Evolutionary conservation across 495 filamentous ascomycete species (phyloP), one percentile per base, ranked within the genome.

Genomic region (Penicillium herquei): DNA sequence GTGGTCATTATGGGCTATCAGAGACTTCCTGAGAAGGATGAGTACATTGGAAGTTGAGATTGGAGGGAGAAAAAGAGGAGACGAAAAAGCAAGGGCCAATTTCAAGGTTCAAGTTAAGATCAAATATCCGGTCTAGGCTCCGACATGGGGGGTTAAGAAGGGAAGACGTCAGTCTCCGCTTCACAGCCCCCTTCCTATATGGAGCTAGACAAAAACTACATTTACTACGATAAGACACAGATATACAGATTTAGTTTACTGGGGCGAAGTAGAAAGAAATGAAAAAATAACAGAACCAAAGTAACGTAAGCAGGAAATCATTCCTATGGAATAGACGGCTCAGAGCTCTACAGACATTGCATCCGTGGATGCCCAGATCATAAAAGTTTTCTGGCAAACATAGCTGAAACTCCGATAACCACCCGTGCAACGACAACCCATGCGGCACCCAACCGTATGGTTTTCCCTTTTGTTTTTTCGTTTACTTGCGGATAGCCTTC

Each of bases 401-500:
- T 73, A 76, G 73, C 66, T 74, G 67, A 70, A 74, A 78, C 75
- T 75, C 75, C 74, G 68, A 74, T 68, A 63, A 69, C 68, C 70
- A 67, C 66, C 73, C 66, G 68, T 71, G 66, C 68, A 72, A 62
- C 63, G 63, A 70, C 70, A 64, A 64, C 52, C 58, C 53, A 66
- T 51, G 65, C 57, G 52, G 61, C 57, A 56, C 50, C 52, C 53
- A 56, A 57, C 56, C 56, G 56, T 55, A 61, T 61, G 55, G 59
- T 60, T 64, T 66, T 63, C 62, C 62, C 58, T 70, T 73, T 68
- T 69, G 64, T 62, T 68, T 67, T 63, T 61, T 62, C 66, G 66
- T 82, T 83, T 97, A 98, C 85, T 94, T 97, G 85, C 93, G 87
- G 78, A 98, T 88, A 75, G 89, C 92, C 80, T 86, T 85, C 86